These are phyloP conservation scores for Saccharomyces mikatae DNA, from an alignment of 805 yeast species.

Conservation along the genomic window DNA sequence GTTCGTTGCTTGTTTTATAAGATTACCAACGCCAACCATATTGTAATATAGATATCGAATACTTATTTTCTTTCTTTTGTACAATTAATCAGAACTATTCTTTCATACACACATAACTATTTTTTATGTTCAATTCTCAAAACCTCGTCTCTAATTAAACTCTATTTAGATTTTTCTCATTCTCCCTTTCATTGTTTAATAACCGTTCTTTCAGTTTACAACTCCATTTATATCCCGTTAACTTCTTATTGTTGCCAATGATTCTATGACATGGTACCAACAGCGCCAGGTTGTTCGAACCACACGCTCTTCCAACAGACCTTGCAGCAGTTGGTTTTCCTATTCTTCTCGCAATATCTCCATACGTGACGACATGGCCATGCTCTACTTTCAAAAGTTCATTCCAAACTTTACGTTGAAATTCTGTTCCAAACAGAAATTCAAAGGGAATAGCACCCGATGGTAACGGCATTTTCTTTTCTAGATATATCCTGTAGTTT, in stretches of 20 bases:
- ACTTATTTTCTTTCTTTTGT: neutral
- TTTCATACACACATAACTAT: neutral
- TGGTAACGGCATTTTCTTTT: neutral
- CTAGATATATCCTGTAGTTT: neutral
- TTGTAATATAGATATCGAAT: neutral
- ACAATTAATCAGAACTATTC: neutral
- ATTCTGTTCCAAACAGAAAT: conserved; percentile 33
- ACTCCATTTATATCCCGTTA: conserved; percentile 37
- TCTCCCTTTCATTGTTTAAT: conserved; percentile 12
- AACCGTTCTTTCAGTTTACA: conserved; percentile 26
- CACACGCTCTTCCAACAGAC: conserved; percentile 37
- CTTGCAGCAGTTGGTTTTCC: conserved; percentile 29
- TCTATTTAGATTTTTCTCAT: neutral
- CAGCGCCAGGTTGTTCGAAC: conserved; percentile 34
- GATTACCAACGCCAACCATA: conserved; percentile 50
- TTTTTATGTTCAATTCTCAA: neutral
- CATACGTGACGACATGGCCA: conserved; percentile 31
- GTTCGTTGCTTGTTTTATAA: conserved; percentile 77
- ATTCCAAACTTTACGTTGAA: conserved; percentile 35
- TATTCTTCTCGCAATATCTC: conserved; percentile 28
- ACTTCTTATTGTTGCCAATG: conserved; percentile 24
- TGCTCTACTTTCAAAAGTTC: conserved; percentile 22
- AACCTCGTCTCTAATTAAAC: neutral
- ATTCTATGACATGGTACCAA: conserved; percentile 40
- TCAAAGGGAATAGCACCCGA: conserved; percentile 12